A percentile compares a stretch with the other conserved stretches of the same genome.
Conservation (phyloP, 371 early-diverging fungal genomes). For the Mucor saturninus region DNA sequence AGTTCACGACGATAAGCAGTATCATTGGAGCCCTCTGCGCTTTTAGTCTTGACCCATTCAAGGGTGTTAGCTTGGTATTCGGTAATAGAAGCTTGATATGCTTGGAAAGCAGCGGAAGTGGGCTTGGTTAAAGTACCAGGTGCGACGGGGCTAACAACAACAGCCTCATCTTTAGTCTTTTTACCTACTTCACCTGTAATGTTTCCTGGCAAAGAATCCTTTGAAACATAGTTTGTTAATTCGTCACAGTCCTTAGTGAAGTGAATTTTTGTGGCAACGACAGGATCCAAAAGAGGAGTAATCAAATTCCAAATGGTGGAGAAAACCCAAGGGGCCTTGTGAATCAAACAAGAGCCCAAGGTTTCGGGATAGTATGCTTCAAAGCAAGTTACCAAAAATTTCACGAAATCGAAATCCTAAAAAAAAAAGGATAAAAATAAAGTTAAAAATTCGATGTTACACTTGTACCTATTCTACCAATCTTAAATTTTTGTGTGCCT, state of each 20-base stretch:
- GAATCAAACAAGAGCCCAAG: constrained; percentile 76
- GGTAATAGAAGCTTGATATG: constrained; percentile 25
- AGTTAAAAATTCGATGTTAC: constrained; percentile 3
- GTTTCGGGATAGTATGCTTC: constrained; percentile 92
- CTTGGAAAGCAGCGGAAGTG: constrained; percentile 24
- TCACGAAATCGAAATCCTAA: constrained; percentile 77
- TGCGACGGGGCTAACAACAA: constrained; percentile 24
- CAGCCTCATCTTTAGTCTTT: constrained; percentile 35
- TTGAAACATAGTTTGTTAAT: constrained; percentile 65
- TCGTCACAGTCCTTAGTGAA: constrained; percentile 75
- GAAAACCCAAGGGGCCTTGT: constrained; percentile 90
- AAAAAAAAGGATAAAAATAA: background rate
- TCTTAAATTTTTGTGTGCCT: background rate
- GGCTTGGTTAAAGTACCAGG: constrained; percentile 35
- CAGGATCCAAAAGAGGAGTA: constrained; percentile 87
- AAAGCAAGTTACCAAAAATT: constrained; percentile 80
- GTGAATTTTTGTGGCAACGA: constrained; percentile 85
- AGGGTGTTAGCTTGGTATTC: constrained; percentile 28
- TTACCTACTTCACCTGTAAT: constrained; percentile 36
- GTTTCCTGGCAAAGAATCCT: constrained; percentile 33
- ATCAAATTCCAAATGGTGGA: constrained; percentile 79
- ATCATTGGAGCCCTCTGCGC: constrained; percentile 18
- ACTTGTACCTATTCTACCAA: background rate
- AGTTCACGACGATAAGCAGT: constrained; percentile 20
- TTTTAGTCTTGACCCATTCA: constrained; percentile 30